phyloP scores from a whole-genome alignment of 495 filamentous ascomycete species.

The Articulospora tetracladia region DNA sequence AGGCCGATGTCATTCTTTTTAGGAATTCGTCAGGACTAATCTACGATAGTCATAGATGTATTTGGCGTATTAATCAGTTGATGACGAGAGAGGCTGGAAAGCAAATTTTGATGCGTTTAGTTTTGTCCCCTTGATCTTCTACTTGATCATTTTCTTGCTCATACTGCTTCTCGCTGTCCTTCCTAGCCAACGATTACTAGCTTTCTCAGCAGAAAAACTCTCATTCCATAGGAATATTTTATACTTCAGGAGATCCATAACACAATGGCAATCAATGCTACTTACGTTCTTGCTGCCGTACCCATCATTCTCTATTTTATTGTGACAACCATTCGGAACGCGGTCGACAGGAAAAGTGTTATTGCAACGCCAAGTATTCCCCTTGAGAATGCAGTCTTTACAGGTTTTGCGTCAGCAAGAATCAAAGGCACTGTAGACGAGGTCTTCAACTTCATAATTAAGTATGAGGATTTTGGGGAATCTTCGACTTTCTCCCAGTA shows the following conservation, averaged over 20 bases:
- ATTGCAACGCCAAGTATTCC: constrained; percentile 11
- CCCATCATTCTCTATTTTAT: not conserved
- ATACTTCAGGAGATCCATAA: not conserved
- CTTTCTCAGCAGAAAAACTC: not conserved
- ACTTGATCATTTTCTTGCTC: not conserved
- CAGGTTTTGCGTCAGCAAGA: constrained; percentile 5
- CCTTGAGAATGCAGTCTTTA: constrained; percentile 8
- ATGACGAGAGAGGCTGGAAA: not conserved
- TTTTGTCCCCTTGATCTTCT: not conserved
- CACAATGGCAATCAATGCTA: not conserved
- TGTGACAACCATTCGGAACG: not conserved
- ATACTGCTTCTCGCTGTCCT: not conserved
- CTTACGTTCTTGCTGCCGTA: not conserved
- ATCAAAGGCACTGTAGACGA: constrained; percentile 16
- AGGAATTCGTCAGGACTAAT: not conserved
- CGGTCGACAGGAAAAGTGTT: not conserved
- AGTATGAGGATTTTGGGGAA: constrained; percentile 8
- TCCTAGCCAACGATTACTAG: not conserved
- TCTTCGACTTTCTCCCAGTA: constrained; percentile 1
- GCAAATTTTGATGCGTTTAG: not conserved
- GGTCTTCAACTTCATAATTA: constrained; percentile 9
- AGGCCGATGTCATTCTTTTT: not conserved
- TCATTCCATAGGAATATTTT: not conserved
- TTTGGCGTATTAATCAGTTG: not conserved
- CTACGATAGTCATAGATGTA: not conserved